Conservation (phyloP, 352 stramenopile species). For the Pythium diclinum region DNA sequence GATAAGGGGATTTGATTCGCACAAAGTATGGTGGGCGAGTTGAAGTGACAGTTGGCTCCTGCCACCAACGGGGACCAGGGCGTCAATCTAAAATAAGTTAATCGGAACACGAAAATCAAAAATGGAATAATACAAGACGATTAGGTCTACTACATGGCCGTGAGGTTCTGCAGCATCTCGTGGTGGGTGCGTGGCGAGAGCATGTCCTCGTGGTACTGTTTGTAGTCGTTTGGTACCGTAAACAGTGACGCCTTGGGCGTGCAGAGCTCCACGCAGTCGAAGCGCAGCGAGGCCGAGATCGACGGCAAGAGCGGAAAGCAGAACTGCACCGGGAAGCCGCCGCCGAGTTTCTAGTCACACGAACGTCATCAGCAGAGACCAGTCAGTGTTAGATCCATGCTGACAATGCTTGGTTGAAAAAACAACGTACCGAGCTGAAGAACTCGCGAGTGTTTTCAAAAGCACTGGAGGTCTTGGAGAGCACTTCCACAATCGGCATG, state of each 20-base stretch:
- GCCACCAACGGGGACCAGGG: slow-evolving; percentile 10
- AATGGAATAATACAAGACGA: neutral
- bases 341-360: slow-evolving; percentile 32
- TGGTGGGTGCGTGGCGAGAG: slow-evolving; percentile 56
- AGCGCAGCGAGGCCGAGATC: slow-evolving; percentile 58
- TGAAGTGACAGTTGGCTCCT: slow-evolving; percentile 22
- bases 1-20: slow-evolving; percentile 6
- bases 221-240: slow-evolving; percentile 35
- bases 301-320: slow-evolving; percentile 65
- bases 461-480: slow-evolving; percentile 59
- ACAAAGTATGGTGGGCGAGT: slow-evolving; percentile 8
- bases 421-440: slow-evolving; percentile 45
- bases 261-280: slow-evolving; percentile 43
- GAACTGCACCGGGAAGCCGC: slow-evolving; percentile 72
- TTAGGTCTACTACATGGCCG: slow-evolving; percentile 37
- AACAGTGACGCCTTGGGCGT: slow-evolving; percentile 36
- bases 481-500: slow-evolving; percentile 60
- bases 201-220: slow-evolving; percentile 36
- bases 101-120: neutral
- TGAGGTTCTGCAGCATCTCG: slow-evolving; percentile 55
- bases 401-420: neutral
- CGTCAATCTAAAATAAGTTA: slow-evolving; percentile 2
- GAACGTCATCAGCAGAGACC: neutral
- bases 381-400: neutral
- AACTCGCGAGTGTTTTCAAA: slow-evolving; percentile 66